These are phyloP conservation scores for Eudorina sp. DNA, from an alignment of 139 green algal genomes.

Conservation along the genomic window DNA sequence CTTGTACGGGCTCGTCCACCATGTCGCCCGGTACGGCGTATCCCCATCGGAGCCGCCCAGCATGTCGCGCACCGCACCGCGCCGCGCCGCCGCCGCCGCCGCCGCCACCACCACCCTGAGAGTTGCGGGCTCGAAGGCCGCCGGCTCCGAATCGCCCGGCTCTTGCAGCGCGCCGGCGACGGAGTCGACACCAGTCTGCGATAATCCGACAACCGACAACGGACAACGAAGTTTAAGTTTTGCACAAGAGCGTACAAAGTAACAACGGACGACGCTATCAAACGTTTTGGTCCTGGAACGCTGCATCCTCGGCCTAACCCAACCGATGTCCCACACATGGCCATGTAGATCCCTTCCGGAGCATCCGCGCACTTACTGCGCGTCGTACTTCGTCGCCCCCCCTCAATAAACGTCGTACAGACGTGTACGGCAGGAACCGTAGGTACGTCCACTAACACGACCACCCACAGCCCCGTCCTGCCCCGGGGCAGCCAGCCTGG, in stretches of 20 bases:
- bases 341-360: too few relatives aligned
- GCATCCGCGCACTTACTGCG: too few relatives aligned
- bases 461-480: too few relatives aligned
- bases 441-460: background rate
- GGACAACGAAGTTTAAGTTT: background rate
- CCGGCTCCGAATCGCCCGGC: background rate
- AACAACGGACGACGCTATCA: too few relatives aligned
- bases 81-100: background rate
- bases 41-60: constrained; percentile 2
- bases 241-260: too few relatives aligned
- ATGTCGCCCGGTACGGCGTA: constrained; percentile 46
- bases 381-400: too few relatives aligned
- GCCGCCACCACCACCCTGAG: background rate
- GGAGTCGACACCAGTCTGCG: constrained; percentile 25
- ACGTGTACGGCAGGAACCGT: background rate
- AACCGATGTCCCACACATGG: too few relatives aligned
- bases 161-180: background rate
- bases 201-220: background rate
- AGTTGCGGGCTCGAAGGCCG: too few relatives aligned
- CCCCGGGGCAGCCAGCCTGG: too few relatives aligned
- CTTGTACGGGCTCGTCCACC: constrained; percentile 45
- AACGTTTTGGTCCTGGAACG: background rate
- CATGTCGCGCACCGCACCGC: constrained; percentile 20
- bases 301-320: background rate
- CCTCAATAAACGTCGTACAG: background rate